These are phyloP conservation scores for Fragaria nilgerrensis DNA, from an alignment of 306 rosid genomes.

Conservation along the genomic window DNA sequence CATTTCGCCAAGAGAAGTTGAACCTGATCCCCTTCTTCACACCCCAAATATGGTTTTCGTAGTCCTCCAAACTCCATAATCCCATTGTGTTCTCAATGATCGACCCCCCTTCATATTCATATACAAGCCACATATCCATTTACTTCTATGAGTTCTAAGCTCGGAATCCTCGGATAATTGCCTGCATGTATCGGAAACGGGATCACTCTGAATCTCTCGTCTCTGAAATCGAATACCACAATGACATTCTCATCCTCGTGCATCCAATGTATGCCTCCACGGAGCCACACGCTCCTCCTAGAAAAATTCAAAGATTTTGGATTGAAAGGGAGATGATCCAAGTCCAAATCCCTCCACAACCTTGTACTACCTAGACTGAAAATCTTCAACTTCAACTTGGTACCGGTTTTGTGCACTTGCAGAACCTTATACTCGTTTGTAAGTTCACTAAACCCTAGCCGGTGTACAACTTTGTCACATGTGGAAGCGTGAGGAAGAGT, in stretches of 20 bases:
- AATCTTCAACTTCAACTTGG: neutral
- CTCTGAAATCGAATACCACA: neutral
- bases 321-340: neutral
- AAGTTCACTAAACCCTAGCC: neutral
- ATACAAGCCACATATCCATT: neutral
- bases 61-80: neutral
- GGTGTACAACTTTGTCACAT: neutral
- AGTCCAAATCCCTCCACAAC: neutral
- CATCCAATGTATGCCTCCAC: conserved; percentile 8
- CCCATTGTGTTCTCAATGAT: neutral
- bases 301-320: neutral
- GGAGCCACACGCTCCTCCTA: neutral
- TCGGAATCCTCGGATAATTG: too few species aligned
- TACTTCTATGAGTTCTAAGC: neutral
- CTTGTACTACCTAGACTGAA: neutral
- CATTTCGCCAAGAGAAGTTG: neutral
- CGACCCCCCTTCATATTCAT: neutral
- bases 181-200: neutral
- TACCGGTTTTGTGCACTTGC: neutral
- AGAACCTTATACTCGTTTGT: conserved; percentile 1
- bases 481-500: neutral
- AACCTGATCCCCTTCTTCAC: too few species aligned
- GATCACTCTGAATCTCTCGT: conserved; percentile 1
- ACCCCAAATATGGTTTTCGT: conserved; percentile 1
- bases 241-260: neutral